These are phyloP conservation scores for Penicillium ochrochloron DNA, from an alignment of 495 filamentous ascomycete genomes.

Conservation along the genomic window DNA sequence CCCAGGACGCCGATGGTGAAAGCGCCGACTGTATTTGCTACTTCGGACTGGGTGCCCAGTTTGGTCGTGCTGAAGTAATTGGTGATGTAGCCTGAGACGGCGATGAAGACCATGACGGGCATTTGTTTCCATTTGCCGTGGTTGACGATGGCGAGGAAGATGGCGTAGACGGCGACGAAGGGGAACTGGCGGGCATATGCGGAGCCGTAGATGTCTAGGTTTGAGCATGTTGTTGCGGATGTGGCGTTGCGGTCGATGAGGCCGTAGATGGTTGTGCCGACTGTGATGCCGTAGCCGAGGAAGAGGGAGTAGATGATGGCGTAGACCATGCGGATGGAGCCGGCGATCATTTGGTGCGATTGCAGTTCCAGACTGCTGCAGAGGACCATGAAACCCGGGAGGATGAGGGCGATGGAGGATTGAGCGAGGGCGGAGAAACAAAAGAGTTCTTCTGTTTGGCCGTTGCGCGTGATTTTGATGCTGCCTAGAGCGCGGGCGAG, in stretches of 20 bases:
- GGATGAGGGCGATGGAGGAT: constrained; percentile 87
- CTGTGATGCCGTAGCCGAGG: constrained; percentile 92
- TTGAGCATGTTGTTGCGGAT: constrained; percentile 67
- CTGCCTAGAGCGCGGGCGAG: constrained; percentile 85
- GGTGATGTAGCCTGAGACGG: constrained; percentile 79
- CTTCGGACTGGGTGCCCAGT: constrained; percentile 76
- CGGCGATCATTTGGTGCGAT: constrained; percentile 83
- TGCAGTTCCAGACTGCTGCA: constrained; percentile 87
- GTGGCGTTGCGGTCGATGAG: constrained; percentile 76
- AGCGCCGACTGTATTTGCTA: constrained; percentile 84
- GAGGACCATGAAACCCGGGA: constrained; percentile 86
- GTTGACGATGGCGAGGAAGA: constrained; percentile 85
- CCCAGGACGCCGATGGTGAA: constrained; percentile 84
- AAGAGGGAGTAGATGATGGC: constrained; percentile 94
- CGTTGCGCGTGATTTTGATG: constrained; percentile 52
- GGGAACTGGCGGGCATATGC: constrained; percentile 56
- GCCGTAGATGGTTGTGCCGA: constrained; percentile 88
- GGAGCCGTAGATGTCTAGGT: constrained; percentile 54
- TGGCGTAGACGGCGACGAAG: constrained; percentile 73
- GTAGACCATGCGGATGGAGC: constrained; percentile 93
- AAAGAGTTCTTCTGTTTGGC: constrained; percentile 66
- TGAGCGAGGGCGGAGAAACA: constrained; percentile 94
- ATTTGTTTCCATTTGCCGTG: constrained; percentile 90
- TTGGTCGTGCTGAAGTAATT: constrained; percentile 77
- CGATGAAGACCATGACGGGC: constrained; percentile 83